Evolutionary conservation across 2,329 filamentous ascomycete genomes (phyloP), one percentile per base, ranked within the genome.

Genomic region (Metarhizium robertsii): DNA sequence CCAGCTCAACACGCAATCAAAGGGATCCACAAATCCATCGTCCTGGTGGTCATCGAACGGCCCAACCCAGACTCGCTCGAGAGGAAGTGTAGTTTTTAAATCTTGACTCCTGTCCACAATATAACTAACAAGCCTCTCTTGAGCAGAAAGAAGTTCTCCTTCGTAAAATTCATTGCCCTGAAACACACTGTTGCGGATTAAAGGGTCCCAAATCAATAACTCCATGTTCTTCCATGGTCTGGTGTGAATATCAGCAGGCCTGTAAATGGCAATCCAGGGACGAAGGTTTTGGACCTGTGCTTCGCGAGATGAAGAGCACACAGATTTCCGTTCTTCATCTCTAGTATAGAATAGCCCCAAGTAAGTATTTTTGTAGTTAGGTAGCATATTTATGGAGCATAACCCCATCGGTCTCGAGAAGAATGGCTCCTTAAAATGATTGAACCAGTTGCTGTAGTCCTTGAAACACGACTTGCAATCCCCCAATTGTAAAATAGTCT

Each of bases 181-280:
- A 0, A 60, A 57, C 6, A 67, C 64, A 30, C 63, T 67, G 1
- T 64, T 59, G 1, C 57, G 60, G 7, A 69, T 67, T 1, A 64
- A 60, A 2, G 68, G 55, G 58, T 84, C 81, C 79, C 79, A 83
- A 43, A 84, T 78, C 6, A 84, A 67, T 13, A 84, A 60, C 60
- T 84, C 79, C 2, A 71, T 70, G 2, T 53, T 52, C 0, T 2
- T 59, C 62, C 68, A 75, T 1, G 64, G 60, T 25, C 54, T 63
- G 1, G 8, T 14, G 55, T 75, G 69, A 1, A 71, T 66, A n/a
- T 75, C 66, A 4, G 67, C 61, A 0, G 76, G 73, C 11, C 80
- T 73, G 56, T 75, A 73, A 14, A 79, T 61, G 0, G 69, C 77
- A 38, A 83, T 59, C 79, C 80, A 84, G 0, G 80, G 77, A 45